Evolutionary conservation across 306 rosid species (phyloP).

Genomic region (Ormosia emarginata): DNA sequence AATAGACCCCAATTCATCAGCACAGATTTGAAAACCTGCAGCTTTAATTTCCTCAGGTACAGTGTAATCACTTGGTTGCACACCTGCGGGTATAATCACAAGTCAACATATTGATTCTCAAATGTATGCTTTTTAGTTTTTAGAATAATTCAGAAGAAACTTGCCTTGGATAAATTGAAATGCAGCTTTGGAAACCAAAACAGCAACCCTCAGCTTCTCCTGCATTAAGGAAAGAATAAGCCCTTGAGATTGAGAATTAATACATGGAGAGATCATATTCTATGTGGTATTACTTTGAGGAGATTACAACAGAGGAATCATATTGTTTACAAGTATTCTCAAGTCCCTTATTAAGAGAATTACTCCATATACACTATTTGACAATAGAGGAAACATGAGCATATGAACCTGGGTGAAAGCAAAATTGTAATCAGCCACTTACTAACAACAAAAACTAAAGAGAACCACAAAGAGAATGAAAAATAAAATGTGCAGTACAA

Average conservation of each 20-base stretch:
- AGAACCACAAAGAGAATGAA: background rate
- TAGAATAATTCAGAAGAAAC: constrained; percentile 7
- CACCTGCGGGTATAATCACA: constrained; percentile 49
- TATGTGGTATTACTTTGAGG: background rate
- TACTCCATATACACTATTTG: background rate
- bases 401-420: background rate
- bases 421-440: background rate
- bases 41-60: constrained; percentile 69
- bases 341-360: background rate
- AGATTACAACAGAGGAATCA: background rate
- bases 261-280: background rate
- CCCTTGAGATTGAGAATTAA: constrained; percentile 12
- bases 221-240: constrained; percentile 26
- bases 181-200: constrained; percentile 93
- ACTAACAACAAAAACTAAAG: background rate
- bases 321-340: background rate
- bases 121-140: background rate
- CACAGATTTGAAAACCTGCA: constrained; percentile 83
- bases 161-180: constrained; percentile 81
- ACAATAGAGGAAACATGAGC: background rate
- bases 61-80: constrained; percentile 63
- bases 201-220: constrained; percentile 92
- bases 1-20: constrained; percentile 76
- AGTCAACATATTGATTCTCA: background rate
- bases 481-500: background rate